These are phyloP conservation scores for Scleroderma citrinum DNA, from an alignment of 768 basidiomycete species.

Conservation along the genomic window DNA sequence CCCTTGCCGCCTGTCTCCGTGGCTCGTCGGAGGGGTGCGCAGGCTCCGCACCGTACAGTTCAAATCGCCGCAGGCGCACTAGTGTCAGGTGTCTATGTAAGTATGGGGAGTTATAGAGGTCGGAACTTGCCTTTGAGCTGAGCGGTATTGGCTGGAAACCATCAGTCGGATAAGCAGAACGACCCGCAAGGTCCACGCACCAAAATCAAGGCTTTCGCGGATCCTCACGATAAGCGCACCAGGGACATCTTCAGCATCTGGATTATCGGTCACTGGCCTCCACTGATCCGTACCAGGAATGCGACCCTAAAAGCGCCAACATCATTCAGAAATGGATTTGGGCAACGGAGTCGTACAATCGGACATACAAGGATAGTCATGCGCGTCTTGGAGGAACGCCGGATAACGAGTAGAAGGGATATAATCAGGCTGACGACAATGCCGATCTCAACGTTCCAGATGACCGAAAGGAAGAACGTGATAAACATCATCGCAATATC, in stretches of 20 bases:
- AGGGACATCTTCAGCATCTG: constrained; percentile 73
- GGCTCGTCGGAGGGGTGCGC: constrained; percentile 90
- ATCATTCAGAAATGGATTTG: not conserved
- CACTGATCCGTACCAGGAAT: constrained; percentile 86
- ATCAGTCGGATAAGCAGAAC: constrained; percentile 2
- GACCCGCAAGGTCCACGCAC: constrained; percentile 33
- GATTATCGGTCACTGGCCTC: constrained; percentile 86
- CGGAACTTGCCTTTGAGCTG: constrained; percentile 67
- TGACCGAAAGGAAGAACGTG: constrained; percentile 81
- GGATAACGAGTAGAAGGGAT: constrained; percentile 84
- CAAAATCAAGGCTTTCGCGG: constrained; percentile 87
- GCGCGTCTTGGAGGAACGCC: constrained; percentile 79
- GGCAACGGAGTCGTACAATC: not conserved
- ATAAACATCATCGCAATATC: constrained; percentile 83
- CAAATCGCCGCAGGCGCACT: constrained; percentile 80
- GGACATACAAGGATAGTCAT: constrained; percentile 80
- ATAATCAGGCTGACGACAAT: constrained; percentile 85
- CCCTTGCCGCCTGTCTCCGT: constrained; percentile 62
- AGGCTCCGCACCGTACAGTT: constrained; percentile 75
- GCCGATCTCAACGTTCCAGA: constrained; percentile 91
- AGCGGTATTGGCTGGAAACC: constrained; percentile 75
- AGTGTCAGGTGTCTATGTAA: too few relatives aligned
- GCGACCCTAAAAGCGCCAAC: constrained; percentile 59
- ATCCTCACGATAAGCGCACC: constrained; percentile 87
- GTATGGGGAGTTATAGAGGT: not conserved